A percentile compares a stretch with the other conserved stretches of the same genome.
These are phyloP conservation scores for Solanum sitiens DNA, from an alignment of 257 asterid genomes.

Conservation along the genomic window DNA sequence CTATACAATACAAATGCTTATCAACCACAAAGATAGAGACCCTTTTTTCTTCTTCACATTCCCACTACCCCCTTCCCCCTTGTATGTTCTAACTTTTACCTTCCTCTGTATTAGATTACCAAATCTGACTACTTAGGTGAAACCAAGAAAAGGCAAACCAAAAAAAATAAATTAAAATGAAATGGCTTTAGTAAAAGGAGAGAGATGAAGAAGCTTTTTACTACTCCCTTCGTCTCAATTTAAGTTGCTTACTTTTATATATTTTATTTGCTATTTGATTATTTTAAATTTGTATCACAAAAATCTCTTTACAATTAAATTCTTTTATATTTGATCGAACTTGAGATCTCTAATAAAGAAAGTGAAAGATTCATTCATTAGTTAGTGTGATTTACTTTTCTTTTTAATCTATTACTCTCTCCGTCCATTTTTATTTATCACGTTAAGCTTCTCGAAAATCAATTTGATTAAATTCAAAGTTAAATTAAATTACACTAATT, in stretches of 20 bases:
- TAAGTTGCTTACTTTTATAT: not conserved
- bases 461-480: too few species aligned
- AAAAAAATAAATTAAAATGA: not conserved
- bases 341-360: too few species aligned
- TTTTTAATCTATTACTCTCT: too few species aligned
- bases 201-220: not conserved
- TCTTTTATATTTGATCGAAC: too few species aligned
- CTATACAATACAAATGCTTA: slow-evolving; percentile 6
- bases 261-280: too few species aligned
- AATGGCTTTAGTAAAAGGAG: not conserved
- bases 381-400: too few species aligned
- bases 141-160: slow-evolving; percentile 8
- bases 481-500: too few species aligned
- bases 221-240: not conserved
- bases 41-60: slow-evolving; percentile 27
- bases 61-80: not conserved
- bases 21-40: slow-evolving; percentile 24
- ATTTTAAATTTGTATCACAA: accelerated
- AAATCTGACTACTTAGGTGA: slow-evolving; percentile 31
- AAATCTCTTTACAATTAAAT: too few species aligned
- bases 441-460: accelerated
- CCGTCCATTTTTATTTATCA: too few species aligned
- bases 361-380: too few species aligned
- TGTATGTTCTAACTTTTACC: not conserved
- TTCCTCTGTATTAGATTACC: slow-evolving; percentile 6